Evolutionary conservation across 192 early-diverging fungal genomes (phyloP), one percentile per base, ranked within the genome.

Genomic region (Chytriomyces sp.): DNA sequence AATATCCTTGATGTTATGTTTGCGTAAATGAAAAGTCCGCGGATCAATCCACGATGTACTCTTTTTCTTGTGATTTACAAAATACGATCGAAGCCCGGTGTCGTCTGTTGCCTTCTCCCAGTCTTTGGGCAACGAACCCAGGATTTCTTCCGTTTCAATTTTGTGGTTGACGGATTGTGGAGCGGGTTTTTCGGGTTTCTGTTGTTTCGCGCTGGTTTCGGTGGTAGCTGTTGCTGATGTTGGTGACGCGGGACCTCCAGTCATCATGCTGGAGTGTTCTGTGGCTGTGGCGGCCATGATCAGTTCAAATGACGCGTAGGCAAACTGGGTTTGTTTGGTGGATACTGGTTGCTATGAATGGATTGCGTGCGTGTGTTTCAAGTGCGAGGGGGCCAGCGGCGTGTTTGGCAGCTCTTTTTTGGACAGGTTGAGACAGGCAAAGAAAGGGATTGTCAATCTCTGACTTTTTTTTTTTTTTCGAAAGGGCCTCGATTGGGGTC

Each of bases 31-130:
- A 59, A 53, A 59, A 35, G 81, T 77, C 35, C 86, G 82, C 3
- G 86, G 86, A 65, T 87, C 86, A 76, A 84, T 75, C 86, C 86
- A 87, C 9, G 85, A 74, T 8, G 85, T 87, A 0, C 11, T 80
- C 50, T 83, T 81, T 20, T 44, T 65, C 61, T 86, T 82, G 77
- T 87, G 80, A 64, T 87, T 75, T 13, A 87, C 85, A 69, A 80
- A 87, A 69, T 86, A 87, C 20, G 71, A 23, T 45, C 81, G 73
- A 5, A 79, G 78, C 2, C 62, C 76, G 7, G 44, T 61, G 13
- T 57, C 53, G 44, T 76, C 72, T 7, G n/a, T 44, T 26, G 80
- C 63, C 61, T 77, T 82, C 64, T 81, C 80, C 80, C 80, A 81
- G 64, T 80, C 57, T 47, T 81, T 72, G 13, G 80, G 80, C 10